Evolutionary conservation across 257 asterid genomes (phyloP).

Genomic region (Marsdenia floribunda): DNA sequence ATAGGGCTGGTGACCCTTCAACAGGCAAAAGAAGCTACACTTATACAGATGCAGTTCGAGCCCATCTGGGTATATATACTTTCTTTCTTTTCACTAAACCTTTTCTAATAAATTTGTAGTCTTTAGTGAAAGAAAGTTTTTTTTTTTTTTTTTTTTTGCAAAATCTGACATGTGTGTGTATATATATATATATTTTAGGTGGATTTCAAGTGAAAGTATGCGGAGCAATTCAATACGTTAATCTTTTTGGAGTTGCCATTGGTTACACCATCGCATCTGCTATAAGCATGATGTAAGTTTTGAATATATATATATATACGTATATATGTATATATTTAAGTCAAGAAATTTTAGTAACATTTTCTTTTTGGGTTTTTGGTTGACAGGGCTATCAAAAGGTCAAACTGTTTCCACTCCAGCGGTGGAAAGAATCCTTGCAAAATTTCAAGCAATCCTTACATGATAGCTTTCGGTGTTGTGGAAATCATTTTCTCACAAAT

Average conservation of each 20-base stretch:
- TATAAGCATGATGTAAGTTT: slow-evolving; percentile 49
- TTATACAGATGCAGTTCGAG: slow-evolving; percentile 47
- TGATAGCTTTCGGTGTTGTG: slow-evolving; percentile 42
- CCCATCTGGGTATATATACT: slow-evolving; percentile 37
- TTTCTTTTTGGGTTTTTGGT: neutral
- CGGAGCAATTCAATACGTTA: slow-evolving; percentile 79
- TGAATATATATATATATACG: neutral
- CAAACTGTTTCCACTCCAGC: slow-evolving; percentile 40
- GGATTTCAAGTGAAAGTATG: slow-evolving; percentile 81
- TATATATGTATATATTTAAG: neutral
- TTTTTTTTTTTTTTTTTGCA: no score
- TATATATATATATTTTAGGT: slow-evolving; percentile 33
- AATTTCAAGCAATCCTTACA: slow-evolving; percentile 42
- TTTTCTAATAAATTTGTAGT: no score
- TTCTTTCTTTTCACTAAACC: no score
- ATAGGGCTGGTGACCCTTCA: slow-evolving; percentile 38
- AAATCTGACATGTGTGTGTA: no score
- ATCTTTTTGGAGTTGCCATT: slow-evolving; percentile 86
- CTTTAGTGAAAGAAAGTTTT: no score
- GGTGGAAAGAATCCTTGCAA: slow-evolving; percentile 36
- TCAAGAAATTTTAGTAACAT: no score
- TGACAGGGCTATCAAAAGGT: slow-evolving; percentile 43
- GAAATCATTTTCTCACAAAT: slow-evolving; percentile 47
- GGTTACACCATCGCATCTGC: slow-evolving; percentile 82
- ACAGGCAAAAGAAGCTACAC: slow-evolving; percentile 51